Percentiles rank a stretch among this genome's conserved stretches.
Conservation (phyloP, 306 rosid species). For the Casuarina cunninghamiana region DNA sequence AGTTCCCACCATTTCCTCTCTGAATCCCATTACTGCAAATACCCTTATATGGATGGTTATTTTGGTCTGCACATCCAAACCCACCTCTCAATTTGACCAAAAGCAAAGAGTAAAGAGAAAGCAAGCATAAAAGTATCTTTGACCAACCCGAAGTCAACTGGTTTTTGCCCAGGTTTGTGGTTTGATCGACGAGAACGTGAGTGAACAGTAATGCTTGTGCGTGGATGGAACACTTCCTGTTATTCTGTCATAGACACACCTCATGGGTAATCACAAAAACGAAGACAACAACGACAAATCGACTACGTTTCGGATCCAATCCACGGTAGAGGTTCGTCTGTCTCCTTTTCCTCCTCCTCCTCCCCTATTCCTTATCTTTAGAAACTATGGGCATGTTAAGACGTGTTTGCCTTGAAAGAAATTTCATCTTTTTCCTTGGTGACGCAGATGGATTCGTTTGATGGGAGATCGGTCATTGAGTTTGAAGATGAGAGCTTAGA, state of each 20-base stretch:
- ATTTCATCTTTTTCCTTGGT: background rate
- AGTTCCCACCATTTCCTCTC: too few relatives aligned
- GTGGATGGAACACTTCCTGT: constrained; percentile 39
- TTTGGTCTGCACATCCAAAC: too few relatives aligned
- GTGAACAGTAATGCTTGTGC: constrained; percentile 27
- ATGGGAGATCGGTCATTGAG: constrained; percentile 28
- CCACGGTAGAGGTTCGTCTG: constrained; percentile 32
- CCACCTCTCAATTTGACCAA: background rate
- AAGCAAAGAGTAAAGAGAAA: background rate
- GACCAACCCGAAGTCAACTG: background rate
- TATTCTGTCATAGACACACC: constrained; percentile 18
- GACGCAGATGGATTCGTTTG: constrained; percentile 42
- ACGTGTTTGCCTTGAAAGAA: background rate
- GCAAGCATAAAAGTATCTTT: background rate
- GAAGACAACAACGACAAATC: constrained; percentile 3
- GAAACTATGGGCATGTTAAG: background rate
- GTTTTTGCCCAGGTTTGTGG: background rate
- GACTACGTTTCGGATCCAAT: constrained; percentile 29
- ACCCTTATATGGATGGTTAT: too few relatives aligned
- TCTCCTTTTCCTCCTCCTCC: background rate
- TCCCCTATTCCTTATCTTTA: background rate
- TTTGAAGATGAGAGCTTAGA: constrained; percentile 39
- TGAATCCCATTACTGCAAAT: too few relatives aligned
- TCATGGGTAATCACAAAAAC: constrained; percentile 32
- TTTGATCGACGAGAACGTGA: constrained; percentile 9